Evolutionary conservation across 2,329 filamentous ascomycete genomes (phyloP), one percentile per base, ranked within the genome.

Genomic region (Aspergillus versicolor): DNA sequence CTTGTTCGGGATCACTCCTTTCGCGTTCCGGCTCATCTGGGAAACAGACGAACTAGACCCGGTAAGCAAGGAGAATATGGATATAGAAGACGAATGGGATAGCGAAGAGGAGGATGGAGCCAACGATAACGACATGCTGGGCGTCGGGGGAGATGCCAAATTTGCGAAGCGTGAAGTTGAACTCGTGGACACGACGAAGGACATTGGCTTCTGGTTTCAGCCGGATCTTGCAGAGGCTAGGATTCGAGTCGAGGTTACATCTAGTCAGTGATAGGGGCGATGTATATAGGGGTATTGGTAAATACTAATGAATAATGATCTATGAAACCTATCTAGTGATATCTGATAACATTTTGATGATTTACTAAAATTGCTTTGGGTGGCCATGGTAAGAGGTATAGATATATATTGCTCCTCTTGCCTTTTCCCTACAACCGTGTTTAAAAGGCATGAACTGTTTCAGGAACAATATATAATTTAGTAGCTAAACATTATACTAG

Each of bases 21-120:
- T 91, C 61, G 75, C 76, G 42, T 76, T 93, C 59, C 82, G 80
- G 41, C 73, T 97, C 48, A 77, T 94, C 0, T 96, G 91, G 89
- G 91, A 96, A 76, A 96, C 92, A 8, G 90, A 91, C 19, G 92
- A 97, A 73, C 91, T 89, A 85, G 91, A 96, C 72, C 90, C 90
- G 0, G 86, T 91, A 0, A 82, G 82, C 8, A 81, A 83, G 59
- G 84, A 85, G 63, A 81, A 86, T 60, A 81, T 84, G 4, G 81
- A 82, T 30, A 84, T 84, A 43, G 82, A 75, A 27, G 74, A 70
- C 30, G 58, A 55, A 17, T 76, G 77, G 53, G 80, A 79, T 44
- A 79, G 79, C 5, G 77, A 75, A 2, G 75, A 79, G 42, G 75
- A 77, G 32, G 74, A 24, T 38, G 49, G 11, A 30, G 9, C 27